These are phyloP conservation scores for Solanum chiquidenum DNA, from an alignment of 257 asterid species.

Conservation along the genomic window DNA sequence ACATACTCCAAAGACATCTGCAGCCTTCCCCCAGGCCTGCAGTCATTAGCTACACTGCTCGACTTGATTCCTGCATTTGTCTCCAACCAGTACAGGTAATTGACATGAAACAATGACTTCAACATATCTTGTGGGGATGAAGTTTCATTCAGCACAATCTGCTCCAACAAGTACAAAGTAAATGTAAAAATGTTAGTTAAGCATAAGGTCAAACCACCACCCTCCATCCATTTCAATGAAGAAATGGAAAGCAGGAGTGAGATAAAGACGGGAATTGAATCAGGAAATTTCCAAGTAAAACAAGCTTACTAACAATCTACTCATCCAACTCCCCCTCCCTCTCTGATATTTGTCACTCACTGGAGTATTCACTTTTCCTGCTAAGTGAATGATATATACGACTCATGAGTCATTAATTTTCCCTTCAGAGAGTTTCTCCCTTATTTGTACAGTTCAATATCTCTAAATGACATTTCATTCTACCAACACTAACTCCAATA, in stretches of 20 bases:
- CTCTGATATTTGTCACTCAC: neutral
- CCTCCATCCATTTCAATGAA: neutral
- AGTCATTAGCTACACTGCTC: constrained; percentile 42
- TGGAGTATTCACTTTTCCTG: neutral
- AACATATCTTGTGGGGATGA: constrained; percentile 78
- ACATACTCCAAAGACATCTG: constrained; percentile 68
- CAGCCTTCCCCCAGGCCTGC: constrained; percentile 76
- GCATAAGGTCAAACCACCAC: neutral
- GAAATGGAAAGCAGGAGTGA: neutral
- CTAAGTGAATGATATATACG: neutral
- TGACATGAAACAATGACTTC: constrained; percentile 75
- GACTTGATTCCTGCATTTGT: constrained; percentile 67
- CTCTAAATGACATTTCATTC: neutral
- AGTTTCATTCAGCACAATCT: constrained; percentile 85
- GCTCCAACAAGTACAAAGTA: constrained; percentile 7
- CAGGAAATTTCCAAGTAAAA: neutral
- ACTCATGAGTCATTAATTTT: neutral
- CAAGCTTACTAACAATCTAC: neutral
- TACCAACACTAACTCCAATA: neutral
- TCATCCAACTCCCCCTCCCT: neutral
- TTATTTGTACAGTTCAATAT: neutral
- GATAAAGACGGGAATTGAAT: neutral
- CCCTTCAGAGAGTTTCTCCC: neutral
- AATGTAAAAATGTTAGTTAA: neutral
- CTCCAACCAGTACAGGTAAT: constrained; percentile 87